Conservation (phyloP, 2,329 filamentous ascomycete species). For the Neopestalotiopsis sp. region DNA sequence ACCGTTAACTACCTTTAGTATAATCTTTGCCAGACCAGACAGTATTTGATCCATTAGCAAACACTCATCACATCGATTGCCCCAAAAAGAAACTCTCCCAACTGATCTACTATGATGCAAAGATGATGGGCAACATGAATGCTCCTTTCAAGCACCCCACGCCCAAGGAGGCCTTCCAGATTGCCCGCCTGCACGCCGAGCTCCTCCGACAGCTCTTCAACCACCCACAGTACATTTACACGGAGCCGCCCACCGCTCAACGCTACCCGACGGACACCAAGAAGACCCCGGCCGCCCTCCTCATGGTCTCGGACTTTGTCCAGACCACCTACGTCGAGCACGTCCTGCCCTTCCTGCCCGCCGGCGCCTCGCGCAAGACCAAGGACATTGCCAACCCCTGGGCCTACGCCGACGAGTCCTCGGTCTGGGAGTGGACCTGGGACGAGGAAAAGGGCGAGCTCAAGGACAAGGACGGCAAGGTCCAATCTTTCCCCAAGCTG, state of each 20-base stretch:
- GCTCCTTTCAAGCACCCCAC: constrained; percentile 22
- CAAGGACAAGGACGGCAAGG: constrained; percentile 26
- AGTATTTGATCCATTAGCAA: background rate
- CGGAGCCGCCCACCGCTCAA: constrained; percentile 28
- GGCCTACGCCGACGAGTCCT: constrained; percentile 32
- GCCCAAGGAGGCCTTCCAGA: constrained; percentile 29
- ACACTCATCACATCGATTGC: background rate
- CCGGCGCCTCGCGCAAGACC: constrained; percentile 33
- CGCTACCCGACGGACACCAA: constrained; percentile 27
- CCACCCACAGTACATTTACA: constrained; percentile 31
- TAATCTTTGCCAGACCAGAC: too few relatives aligned
- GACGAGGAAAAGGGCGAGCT: constrained; percentile 27
- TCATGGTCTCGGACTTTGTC: constrained; percentile 34
- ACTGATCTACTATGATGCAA: background rate
- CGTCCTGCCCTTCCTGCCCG: constrained; percentile 33
- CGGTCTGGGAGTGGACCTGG: constrained; percentile 35
- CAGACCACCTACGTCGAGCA: constrained; percentile 34
- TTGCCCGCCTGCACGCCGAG: constrained; percentile 28
- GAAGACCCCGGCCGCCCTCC: constrained; percentile 27
- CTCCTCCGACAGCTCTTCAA: constrained; percentile 32
- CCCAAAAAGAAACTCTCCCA: background rate
- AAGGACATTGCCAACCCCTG: constrained; percentile 35
- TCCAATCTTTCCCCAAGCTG: constrained; percentile 29
- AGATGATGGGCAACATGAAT: background rate
- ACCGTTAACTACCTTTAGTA: too few relatives aligned